Percentiles rank a stretch among this genome's conserved stretches.
These are phyloP conservation scores for Krasilnikovozyma curviuscula DNA, from an alignment of 768 basidiomycete genomes.

Conservation along the genomic window DNA sequence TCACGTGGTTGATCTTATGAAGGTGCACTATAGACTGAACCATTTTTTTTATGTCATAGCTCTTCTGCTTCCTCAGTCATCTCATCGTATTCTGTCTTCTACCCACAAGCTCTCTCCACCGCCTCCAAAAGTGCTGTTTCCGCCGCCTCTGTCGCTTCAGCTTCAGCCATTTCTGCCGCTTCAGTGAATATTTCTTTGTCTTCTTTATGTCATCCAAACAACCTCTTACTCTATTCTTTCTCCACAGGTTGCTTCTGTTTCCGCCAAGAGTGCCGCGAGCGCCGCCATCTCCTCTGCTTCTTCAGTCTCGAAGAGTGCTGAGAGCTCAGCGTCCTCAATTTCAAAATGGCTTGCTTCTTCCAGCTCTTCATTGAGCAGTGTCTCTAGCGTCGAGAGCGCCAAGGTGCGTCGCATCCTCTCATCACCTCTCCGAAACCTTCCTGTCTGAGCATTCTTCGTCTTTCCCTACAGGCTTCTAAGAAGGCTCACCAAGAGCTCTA, in stretches of 20 bases:
- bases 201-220: background rate
- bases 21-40: conserved; percentile 1
- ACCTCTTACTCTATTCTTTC: conserved; percentile 2
- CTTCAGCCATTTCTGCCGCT: conserved; percentile 19
- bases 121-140: conserved; percentile 7
- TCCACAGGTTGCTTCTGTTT: conserved; percentile 8
- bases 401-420: too few relatives aligned
- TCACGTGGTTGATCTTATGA: too few relatives aligned
- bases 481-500: too few relatives aligned
- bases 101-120: conserved; percentile 20
- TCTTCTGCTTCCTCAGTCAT: conserved; percentile 12
- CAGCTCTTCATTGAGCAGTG: too few relatives aligned
- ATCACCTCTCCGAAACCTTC: too few relatives aligned
- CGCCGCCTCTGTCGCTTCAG: conserved; percentile 5
- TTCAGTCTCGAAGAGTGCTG: conserved; percentile 13
- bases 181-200: conserved; percentile 12
- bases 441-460: too few relatives aligned
- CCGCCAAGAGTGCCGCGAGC: conserved; percentile 16
- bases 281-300: conserved; percentile 20
- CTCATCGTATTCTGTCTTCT: conserved; percentile 17
- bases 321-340: too few relatives aligned
- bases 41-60: conserved; percentile 2
- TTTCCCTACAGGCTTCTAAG: too few relatives aligned
- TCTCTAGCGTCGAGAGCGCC: too few relatives aligned
- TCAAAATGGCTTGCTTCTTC: too few relatives aligned